Evolutionary conservation across 768 basidiomycete genomes (phyloP).

Genomic region (Boletus reticulatus): DNA sequence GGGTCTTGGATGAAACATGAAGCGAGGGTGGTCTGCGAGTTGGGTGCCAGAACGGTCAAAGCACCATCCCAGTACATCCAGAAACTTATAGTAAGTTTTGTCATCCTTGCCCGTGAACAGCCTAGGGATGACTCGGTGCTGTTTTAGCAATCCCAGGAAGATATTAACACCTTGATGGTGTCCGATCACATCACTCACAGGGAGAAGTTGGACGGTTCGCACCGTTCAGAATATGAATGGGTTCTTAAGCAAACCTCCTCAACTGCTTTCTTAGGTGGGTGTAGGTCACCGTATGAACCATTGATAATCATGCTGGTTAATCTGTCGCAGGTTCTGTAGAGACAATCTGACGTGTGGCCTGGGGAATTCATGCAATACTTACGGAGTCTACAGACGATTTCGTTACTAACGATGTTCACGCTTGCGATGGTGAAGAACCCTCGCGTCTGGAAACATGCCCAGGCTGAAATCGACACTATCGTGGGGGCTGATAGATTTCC

Average conservation of each 20-base stretch:
- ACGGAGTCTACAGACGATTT: constrained; percentile 2
- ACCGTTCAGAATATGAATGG: constrained; percentile 8
- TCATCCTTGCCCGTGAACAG: not conserved
- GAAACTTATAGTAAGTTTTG: constrained; percentile 5
- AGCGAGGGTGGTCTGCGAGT: constrained; percentile 6
- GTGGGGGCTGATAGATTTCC: constrained; percentile 7
- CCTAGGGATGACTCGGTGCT: not conserved
- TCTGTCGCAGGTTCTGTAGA: constrained; percentile 8
- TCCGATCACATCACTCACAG: constrained; percentile 10
- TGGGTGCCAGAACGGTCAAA: constrained; percentile 9
- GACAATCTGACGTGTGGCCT: constrained; percentile 5
- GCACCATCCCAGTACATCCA: constrained; percentile 12
- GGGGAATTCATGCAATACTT: not conserved
- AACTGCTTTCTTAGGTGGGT: constrained; percentile 17
- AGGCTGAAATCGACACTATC: constrained; percentile 7
- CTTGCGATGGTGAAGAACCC: constrained; percentile 15
- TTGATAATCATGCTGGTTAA: not conserved
- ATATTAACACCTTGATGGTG: no score
- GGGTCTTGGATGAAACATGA: constrained; percentile 13
- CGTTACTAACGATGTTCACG: not conserved
- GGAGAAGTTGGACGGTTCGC: constrained; percentile 1
- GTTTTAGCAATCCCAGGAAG: constrained; percentile 7
- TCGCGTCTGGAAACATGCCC: constrained; percentile 4
- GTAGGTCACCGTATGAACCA: not conserved
- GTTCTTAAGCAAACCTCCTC: constrained; percentile 14